Base-by-base conservation (phyloP, 768 basidiomycete genomes). In the Hypsizygus marmoreus region DNA sequence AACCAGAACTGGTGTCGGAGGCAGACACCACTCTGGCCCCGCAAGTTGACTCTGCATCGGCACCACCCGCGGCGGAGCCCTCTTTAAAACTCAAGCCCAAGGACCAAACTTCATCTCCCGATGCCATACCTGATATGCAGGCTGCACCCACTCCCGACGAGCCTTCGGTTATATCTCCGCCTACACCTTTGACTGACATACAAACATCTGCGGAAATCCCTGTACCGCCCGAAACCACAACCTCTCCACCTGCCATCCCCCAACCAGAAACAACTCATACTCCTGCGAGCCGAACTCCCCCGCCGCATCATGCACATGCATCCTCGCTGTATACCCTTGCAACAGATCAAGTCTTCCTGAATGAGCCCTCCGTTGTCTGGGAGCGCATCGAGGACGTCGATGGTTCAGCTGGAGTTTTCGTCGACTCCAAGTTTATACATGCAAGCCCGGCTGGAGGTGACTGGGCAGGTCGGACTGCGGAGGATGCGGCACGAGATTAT, bases 351-450 rank as follows among this genome's bases (percentile, higher is more conserved):
- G 80, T 84, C 13, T 93, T 97, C 62, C 67, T 84, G 2, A 64
- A 80, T 45, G 93, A 95, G 61, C 72, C 82, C 0, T 81, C 81
- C 13, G 80, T 95, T 19, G 86, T 94, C 3, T 97, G 94, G 94
- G 94, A 97, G 66, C 81, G 86, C 14, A 68, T 97, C 22, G 90
- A 89, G 55, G 94, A 95, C 57, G 77, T 94, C 23, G 92, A 95
- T 49, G 91, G 91, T 1, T 76, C 80, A 2, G 83, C 74, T 51
- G 81, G 87, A 23, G 77, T 79, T 4, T 95, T 93, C 57, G 88
- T 88, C 16, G 91, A 94, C 60, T 77, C 81, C 0, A 68, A 81
- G 35, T 87, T 95, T 47, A 63, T 75, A 26, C 51, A 63, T 9
- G 70, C 86, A 6, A 81, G 70, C 33, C 88, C 91, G 1, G 80